Evolutionary conservation across 1,139 yeast genomes (phyloP), one percentile per base, ranked within the genome.

Genomic region (Sugiyamaella japonica): DNA sequence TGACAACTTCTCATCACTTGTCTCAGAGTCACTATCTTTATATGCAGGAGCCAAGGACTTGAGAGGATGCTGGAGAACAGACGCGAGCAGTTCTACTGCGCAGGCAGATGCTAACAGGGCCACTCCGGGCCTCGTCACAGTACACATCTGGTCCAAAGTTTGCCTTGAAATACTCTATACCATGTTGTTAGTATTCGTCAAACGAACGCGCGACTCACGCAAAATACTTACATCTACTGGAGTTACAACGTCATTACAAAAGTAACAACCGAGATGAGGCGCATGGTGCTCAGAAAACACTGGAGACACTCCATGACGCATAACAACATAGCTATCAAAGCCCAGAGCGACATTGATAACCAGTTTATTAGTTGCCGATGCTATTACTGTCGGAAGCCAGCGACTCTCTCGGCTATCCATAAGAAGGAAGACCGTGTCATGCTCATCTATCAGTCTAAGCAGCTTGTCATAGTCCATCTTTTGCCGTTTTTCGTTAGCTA

Each of bases 111-210:
- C 98, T 70, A 89, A 74, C 65, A 87, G 74, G 0, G 99, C 96
- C 0, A 86, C 91, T 0, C 99, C 99, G 0, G 99, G 99, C 45
- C 99, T 75, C 0, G 99, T 93, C 0, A 93, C 99, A 0, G 99
- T 93, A 68, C 99, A 93, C 97, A 93, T 93, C 69, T 93, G 98
- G 70, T 93, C 99, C 57, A 93, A 73, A 0, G 97, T 87, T 51
- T 96, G 76, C 65, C 90, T 95, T 0, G 89, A 78, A 15, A 89
- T 73, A 58, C 95, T 86, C 54, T 50, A 20, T 5, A 40, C 8
- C 6, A 20, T 9, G 12, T 5, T 12, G 51, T 31, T 45, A 36
- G 41, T 34, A 29, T 16, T 16, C n/a, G n/a, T n/a, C n/a, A n/a
- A n/a, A n/a, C 17, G 40, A 15, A 15, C 16, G 29, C 3, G n/a